These are phyloP conservation scores for Pinguiococcus pyrenoidosus DNA, from an alignment of 108 stramenopile genomes.

Conservation along the genomic window DNA sequence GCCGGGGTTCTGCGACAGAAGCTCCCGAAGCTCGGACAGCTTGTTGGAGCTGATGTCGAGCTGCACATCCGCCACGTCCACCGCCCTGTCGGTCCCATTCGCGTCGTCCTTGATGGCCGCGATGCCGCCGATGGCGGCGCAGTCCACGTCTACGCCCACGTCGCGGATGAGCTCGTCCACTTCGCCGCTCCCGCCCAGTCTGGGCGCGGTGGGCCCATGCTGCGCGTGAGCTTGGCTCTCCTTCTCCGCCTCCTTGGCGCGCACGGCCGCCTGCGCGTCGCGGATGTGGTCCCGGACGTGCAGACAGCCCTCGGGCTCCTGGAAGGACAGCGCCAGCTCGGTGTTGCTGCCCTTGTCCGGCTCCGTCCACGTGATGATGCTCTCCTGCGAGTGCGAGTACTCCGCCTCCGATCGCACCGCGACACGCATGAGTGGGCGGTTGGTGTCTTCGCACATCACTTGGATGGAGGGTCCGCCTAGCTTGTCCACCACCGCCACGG, in stretches of 20 bases:
- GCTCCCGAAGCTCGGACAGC: too few species aligned
- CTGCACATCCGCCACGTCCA: too few species aligned
- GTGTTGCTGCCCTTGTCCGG: not conserved
- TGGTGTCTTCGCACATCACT: not conserved
- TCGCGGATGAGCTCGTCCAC: not conserved
- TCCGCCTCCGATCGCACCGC: not conserved
- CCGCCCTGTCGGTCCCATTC: too few species aligned
- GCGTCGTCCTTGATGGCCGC: too few species aligned
- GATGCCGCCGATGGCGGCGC: not conserved
- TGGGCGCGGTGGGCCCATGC: not conserved
- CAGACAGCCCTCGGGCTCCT: not conserved
- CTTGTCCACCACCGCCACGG: not conserved
- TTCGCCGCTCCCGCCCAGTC: not conserved
- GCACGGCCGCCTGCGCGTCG: not conserved
- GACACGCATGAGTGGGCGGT: not conserved
- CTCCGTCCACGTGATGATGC: conserved; percentile 8
- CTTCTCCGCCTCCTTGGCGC: not conserved
- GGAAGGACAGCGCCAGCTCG: conserved; percentile 7
- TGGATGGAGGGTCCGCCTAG: conserved; percentile 1
- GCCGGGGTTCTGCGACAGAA: too few species aligned
- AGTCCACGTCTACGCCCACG: not conserved
- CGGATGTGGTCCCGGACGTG: not conserved
- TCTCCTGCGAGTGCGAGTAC: not conserved
- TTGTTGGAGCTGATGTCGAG: too few species aligned
- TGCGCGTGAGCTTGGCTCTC: not conserved